A percentile compares a stretch with the other conserved stretches of the same genome.
These are phyloP conservation scores for Taiozyma sp. DNA, from an alignment of 1,139 yeast genomes.

Conservation along the genomic window DNA sequence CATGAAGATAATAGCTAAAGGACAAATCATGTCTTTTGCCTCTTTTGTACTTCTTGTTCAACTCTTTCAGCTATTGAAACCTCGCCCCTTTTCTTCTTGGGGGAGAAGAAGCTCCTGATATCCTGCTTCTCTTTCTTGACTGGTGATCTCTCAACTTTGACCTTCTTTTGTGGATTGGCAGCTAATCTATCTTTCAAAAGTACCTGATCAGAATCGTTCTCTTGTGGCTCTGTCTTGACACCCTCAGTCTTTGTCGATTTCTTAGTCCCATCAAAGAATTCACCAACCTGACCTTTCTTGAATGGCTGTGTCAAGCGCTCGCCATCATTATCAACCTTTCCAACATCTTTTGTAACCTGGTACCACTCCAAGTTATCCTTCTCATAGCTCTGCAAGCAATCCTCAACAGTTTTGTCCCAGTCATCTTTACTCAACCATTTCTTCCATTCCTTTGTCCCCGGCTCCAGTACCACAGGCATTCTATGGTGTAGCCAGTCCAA, in stretches of 20 bases:
- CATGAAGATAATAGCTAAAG: slow-evolving; percentile 16
- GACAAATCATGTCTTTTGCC: background rate
- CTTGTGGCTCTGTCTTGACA: slow-evolving; percentile 2
- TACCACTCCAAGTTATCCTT: slow-evolving; percentile 47
- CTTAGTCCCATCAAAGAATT: slow-evolving; percentile 13
- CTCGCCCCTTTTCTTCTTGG: slow-evolving; percentile 1
- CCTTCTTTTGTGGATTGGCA: background rate
- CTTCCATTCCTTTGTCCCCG: slow-evolving; percentile 51
- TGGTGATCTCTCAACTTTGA: background rate
- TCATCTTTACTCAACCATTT: slow-evolving; percentile 52
- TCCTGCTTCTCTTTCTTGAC: slow-evolving; percentile 1
- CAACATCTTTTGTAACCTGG: slow-evolving; percentile 60
- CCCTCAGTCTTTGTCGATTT: background rate
- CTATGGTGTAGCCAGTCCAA: slow-evolving; percentile 70
- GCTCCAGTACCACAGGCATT: slow-evolving; percentile 69
- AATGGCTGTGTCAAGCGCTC: slow-evolving; percentile 40
- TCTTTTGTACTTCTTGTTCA: background rate
- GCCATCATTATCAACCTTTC: slow-evolving; percentile 51
- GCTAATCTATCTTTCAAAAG: background rate
- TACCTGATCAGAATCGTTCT: background rate
- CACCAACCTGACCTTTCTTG: slow-evolving; percentile 19
- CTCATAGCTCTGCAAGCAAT: slow-evolving; percentile 32
- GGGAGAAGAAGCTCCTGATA: background rate
- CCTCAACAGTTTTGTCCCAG: slow-evolving; percentile 37
- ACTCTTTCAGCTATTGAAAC: background rate